phyloP scores from a whole-genome alignment of 148 eudicot species.

The Silene uniflora region DNA sequence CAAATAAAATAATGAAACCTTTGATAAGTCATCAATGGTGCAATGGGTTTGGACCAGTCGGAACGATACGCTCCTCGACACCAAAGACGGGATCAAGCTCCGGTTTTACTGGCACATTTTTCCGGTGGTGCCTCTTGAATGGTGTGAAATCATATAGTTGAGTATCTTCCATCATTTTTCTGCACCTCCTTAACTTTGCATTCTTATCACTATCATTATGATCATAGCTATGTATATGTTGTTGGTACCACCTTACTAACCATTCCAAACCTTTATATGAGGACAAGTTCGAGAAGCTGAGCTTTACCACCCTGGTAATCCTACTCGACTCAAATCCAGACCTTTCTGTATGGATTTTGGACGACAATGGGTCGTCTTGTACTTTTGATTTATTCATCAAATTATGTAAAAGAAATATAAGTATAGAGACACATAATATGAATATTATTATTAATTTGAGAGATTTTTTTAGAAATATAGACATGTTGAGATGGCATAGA shows the following conservation, averaged over 20 bases:
- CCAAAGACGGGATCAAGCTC: slow-evolving; percentile 71
- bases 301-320: background rate
- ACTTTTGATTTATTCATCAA: background rate
- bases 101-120: slow-evolving; percentile 17
- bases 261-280: background rate
- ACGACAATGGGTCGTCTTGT: background rate
- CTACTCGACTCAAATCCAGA: background rate
- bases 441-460: background rate
- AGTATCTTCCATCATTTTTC: slow-evolving; percentile 22
- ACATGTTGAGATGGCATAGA: background rate
- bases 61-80: slow-evolving; percentile 55
- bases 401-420: background rate
- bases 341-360: background rate
- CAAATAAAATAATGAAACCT: slow-evolving; percentile 21
- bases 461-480: slow-evolving; percentile 18
- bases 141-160: slow-evolving; percentile 67
- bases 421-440: slow-evolving; percentile 11
- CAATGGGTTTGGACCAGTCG: slow-evolving; percentile 75
- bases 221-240: background rate
- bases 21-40: slow-evolving; percentile 46
- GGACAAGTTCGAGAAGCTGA: background rate
- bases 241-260: slow-evolving; percentile 1
- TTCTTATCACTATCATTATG: background rate
- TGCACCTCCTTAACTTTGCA: slow-evolving; percentile 2
- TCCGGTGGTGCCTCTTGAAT: slow-evolving; percentile 40